Evolutionary conservation across 208 protist genomes (phyloP), one percentile per base, ranked within the genome.

Genomic region (Leishmania tropica): DNA sequence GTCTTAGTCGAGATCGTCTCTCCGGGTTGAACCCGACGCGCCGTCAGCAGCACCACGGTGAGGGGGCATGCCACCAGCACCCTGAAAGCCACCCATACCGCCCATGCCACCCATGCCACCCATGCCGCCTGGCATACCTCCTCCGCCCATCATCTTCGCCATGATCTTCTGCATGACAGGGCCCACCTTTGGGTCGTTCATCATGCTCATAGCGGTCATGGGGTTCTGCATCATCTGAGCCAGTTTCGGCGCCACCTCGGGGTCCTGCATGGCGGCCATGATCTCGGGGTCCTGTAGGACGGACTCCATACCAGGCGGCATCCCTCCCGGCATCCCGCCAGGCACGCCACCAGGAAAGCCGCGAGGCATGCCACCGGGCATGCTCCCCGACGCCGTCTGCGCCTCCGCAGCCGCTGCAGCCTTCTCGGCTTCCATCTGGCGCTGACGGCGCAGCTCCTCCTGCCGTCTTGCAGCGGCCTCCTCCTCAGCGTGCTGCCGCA

Each of bases 121-220:
- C 71, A 81, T 84, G 56, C 77, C 80, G 13, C 81, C 86, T 35
- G 89, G 89, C 75, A 87, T 86, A 42, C 84, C 88, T 28, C 80
- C 87, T 37, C 85, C 84, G n/a, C 87, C 89, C 90, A 92, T 93
- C 90, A 94, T 91, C 75, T 90, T 92, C 42, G 86, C 77, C 89
- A 95, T 94, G 10, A 96, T 83, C 76, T 94, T 94, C 79, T 93
- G 86, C n/a, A 96, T 84, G 62, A 96, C 70, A 24, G 90, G 91
- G 31, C 90, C 91, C 28, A 94, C 81, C 81, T 96, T 95, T 8
- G 93, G 93, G 79, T 96, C 92, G 76, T 90, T 85, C 82, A 93
- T 89, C 83, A 94, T 85, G 62, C 85, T 62, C 90, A 95, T 85
- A 2, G 87, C 89, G n/a, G 83, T 79, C 88, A 90, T 90, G 2